Conservation (phyloP, 2,329 filamentous ascomycete species). For the Cladophialophora carrionii region DNA sequence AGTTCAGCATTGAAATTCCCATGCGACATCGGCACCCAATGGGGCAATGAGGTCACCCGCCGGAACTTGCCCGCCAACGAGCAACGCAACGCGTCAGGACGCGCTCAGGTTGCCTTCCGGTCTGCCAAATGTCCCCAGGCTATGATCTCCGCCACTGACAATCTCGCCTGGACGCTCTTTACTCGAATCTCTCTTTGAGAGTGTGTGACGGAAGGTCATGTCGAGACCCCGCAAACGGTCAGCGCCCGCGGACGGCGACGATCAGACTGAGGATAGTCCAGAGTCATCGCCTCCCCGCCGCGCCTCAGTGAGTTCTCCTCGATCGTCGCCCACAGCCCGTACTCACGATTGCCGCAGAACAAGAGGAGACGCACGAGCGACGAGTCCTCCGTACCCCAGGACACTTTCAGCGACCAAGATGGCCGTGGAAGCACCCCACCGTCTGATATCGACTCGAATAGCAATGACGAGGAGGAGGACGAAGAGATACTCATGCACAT, state of each 20-base stretch:
- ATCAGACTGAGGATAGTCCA: conserved; percentile 18
- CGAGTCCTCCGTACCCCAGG: conserved; percentile 23
- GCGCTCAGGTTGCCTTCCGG: neutral
- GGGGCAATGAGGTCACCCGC: conserved; percentile 8
- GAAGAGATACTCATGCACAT: conserved; percentile 60
- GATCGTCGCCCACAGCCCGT: neutral
- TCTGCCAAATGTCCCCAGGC: neutral
- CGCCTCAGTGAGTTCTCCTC: conserved; percentile 18
- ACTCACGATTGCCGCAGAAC: conserved; percentile 24
- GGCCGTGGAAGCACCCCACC: conserved; percentile 28
- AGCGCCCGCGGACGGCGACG: conserved; percentile 17
- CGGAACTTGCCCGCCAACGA: conserved; percentile 9
- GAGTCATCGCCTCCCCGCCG: conserved; percentile 19
- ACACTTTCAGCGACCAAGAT: conserved; percentile 25
- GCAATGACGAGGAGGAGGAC: conserved; percentile 24
- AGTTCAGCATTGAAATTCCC: neutral
- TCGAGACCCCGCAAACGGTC: conserved; percentile 27
- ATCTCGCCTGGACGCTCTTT: neutral
- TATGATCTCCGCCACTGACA: neutral
- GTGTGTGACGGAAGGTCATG: neutral
- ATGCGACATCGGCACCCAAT: conserved; percentile 10
- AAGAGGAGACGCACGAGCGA: conserved; percentile 37
- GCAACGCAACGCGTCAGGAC: neutral
- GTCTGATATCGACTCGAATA: conserved; percentile 32
- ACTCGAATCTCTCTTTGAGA: neutral